phyloP scores from a whole-genome alignment of 768 basidiomycete genomes.

The Lentinula sp. region DNA sequence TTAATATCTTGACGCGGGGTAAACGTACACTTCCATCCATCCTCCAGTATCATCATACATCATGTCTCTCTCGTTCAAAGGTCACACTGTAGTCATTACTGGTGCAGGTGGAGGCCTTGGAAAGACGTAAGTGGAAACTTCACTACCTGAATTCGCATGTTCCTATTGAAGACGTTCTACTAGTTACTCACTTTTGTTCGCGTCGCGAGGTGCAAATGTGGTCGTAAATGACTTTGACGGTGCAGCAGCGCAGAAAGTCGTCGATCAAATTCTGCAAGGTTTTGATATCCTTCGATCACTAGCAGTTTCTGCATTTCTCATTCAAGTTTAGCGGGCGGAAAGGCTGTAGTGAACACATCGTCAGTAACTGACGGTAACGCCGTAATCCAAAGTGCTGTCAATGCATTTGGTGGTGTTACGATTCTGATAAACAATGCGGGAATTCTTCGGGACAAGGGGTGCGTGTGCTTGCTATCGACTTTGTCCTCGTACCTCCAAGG shows the following conservation, averaged over 20 bases:
- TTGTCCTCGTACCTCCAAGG: background rate
- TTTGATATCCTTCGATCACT: conserved; percentile 14
- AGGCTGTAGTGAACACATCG: conserved; percentile 81
- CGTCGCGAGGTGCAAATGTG: conserved; percentile 88
- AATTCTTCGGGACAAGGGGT: conserved; percentile 80
- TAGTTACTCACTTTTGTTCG: conserved; percentile 89
- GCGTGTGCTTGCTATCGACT: conserved; percentile 11
- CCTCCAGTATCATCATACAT: conserved; percentile 1
- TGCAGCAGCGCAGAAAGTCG: conserved; percentile 86
- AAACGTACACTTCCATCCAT: background rate
- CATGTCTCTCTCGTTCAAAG: conserved; percentile 72
- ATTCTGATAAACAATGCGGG: conserved; percentile 96
- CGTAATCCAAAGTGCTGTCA: conserved; percentile 81
- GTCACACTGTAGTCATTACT: conserved; percentile 89
- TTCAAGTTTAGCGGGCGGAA: conserved; percentile 68
- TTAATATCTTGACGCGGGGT: background rate
- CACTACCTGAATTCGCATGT: background rate
- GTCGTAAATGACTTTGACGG: conserved; percentile 94
- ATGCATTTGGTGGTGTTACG: conserved; percentile 79
- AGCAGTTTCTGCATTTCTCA: background rate
- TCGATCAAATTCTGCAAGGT: conserved; percentile 84
- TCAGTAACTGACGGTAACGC: conserved; percentile 83
- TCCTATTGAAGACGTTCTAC: background rate
- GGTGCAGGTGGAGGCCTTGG: conserved; percentile 96
- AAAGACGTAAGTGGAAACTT: conserved; percentile 57